A percentile compares a stretch with the other conserved stretches of the same genome.
phyloP scores from a whole-genome alignment of 148 eudicot species.

The Nepenthes gracilis region DNA sequence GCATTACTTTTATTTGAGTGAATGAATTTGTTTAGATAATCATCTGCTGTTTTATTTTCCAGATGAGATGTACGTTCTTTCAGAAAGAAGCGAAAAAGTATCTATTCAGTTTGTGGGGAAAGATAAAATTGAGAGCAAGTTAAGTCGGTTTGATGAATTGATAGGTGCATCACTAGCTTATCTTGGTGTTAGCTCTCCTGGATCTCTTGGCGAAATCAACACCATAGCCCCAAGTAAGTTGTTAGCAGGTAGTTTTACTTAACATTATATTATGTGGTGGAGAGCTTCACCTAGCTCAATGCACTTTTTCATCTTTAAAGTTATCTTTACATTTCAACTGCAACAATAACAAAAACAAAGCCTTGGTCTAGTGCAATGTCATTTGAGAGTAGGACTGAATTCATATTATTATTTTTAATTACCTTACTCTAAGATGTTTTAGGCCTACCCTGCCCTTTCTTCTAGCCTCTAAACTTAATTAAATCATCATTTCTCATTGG shows the following conservation, averaged over 20 bases:
- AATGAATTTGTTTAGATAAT: no score
- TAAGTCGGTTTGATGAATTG: slow-evolving; percentile 71
- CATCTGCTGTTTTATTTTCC: slow-evolving; percentile 12
- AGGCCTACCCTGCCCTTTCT: no score
- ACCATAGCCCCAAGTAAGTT: slow-evolving; percentile 65
- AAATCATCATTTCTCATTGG: no score
- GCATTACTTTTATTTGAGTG: no score
- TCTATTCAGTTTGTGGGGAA: slow-evolving; percentile 77
- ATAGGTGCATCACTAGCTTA: slow-evolving; percentile 54
- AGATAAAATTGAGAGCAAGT: slow-evolving; percentile 69
- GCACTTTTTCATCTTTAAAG: neutral
- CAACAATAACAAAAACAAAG: neutral
- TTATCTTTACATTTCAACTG: neutral
- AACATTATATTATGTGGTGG: neutral
- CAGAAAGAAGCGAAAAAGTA: slow-evolving; percentile 62
- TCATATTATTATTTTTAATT: no score
- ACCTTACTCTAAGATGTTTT: no score
- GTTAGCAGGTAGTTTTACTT: neutral
- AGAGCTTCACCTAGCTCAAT: neutral
- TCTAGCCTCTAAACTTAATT: no score
- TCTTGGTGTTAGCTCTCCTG: slow-evolving; percentile 74
- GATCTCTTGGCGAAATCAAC: slow-evolving; percentile 35
- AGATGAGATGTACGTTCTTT: slow-evolving; percentile 98
- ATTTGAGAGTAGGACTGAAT: no score
- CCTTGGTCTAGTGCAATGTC: no score